phyloP scores from a whole-genome alignment of 768 basidiomycete genomes.

The Mycena latifolia region DNA sequence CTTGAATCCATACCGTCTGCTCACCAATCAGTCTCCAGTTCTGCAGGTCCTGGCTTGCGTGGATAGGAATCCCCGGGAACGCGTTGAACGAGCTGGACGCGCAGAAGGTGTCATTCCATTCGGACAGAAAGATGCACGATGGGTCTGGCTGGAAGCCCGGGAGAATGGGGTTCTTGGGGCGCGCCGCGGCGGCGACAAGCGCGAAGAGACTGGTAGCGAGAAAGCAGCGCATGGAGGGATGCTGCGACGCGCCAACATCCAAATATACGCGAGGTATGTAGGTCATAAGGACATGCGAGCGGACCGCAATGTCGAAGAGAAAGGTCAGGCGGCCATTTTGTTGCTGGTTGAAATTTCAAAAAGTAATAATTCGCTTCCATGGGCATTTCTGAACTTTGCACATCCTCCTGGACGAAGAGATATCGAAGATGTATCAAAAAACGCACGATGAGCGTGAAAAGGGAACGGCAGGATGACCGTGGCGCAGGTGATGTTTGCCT shows the following conservation, averaged over 20 bases:
- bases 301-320: too few relatives aligned
- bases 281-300: background rate
- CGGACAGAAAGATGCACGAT: slow-evolving; percentile 44
- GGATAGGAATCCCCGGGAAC: slow-evolving; percentile 49
- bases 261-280: background rate
- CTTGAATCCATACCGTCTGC: background rate
- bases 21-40: slow-evolving; percentile 48
- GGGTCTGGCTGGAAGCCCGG: slow-evolving; percentile 50
- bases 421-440: too few relatives aligned
- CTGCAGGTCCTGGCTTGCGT: slow-evolving; percentile 46
- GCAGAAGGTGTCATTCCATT: slow-evolving; percentile 47
- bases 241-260: background rate
- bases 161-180: slow-evolving; percentile 38
- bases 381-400: too few relatives aligned
- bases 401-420: too few relatives aligned
- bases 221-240: background rate
- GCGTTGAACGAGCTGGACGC: slow-evolving; percentile 49
- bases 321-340: too few relatives aligned
- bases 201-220: background rate
- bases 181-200: background rate
- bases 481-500: too few relatives aligned
- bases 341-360: too few relatives aligned
- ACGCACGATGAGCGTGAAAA: too few relatives aligned
- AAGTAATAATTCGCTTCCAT: too few relatives aligned
- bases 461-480: too few relatives aligned